Conservation (phyloP, 768 basidiomycete species). For the Chalciporus chontae region DNA sequence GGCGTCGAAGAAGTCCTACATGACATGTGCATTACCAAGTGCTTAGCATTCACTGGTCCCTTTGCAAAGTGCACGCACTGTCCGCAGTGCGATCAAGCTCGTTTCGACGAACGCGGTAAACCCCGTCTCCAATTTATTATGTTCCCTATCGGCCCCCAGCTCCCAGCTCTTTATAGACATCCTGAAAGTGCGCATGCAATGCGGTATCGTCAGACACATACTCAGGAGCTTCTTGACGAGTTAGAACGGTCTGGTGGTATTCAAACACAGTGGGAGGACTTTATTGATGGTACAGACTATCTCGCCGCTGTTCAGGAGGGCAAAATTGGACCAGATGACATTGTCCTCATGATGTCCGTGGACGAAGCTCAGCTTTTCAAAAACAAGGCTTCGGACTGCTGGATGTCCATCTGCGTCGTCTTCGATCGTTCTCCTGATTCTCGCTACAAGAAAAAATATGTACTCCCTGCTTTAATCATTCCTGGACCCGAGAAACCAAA, state of each 20-base stretch:
- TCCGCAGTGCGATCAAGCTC: not conserved
- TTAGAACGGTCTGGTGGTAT: too few species aligned
- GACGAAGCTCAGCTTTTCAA: not conserved
- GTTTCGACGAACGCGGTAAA: not conserved
- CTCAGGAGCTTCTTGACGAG: not conserved
- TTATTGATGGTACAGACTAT: not conserved
- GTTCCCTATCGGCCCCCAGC: not conserved
- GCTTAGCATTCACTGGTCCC: too few species aligned
- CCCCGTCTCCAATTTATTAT: not conserved
- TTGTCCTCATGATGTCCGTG: not conserved
- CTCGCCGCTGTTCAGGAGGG: not conserved
- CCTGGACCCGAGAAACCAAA: not conserved
- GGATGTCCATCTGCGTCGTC: slow-evolving; percentile 1
- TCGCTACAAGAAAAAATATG: not conserved
- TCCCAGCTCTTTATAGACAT: not conserved
- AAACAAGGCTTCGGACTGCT: not conserved
- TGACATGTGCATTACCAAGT: too few species aligned
- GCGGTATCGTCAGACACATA: not conserved
- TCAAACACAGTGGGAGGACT: not conserved
- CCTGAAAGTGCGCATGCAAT: not conserved
- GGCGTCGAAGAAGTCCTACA: too few species aligned
- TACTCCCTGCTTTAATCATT: not conserved
- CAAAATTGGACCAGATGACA: not conserved
- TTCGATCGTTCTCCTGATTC: not conserved
- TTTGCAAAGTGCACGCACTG: too few species aligned